Conservation (phyloP, 306 rosid genomes). For the Fragaria iinumae region DNA sequence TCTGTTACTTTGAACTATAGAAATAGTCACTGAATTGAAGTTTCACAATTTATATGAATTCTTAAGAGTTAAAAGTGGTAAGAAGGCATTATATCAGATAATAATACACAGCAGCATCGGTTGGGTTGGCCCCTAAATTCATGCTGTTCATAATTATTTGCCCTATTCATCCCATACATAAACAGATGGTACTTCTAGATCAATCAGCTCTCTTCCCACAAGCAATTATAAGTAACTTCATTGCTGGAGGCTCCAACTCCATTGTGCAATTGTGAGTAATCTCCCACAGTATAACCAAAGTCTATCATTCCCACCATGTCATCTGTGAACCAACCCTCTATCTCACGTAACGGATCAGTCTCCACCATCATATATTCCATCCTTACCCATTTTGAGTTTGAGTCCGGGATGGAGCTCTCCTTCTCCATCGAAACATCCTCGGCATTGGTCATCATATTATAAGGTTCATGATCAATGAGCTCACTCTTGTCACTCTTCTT, state of each 20-base stretch:
- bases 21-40: neutral
- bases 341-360: conserved; percentile 7
- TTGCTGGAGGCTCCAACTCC: conserved; percentile 16
- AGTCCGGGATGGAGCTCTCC: conserved; percentile 22
- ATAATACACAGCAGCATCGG: neutral
- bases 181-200: neutral
- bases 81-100: neutral
- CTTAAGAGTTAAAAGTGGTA: neutral
- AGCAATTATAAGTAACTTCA: conserved; percentile 36
- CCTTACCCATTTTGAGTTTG: conserved; percentile 35
- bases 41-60: neutral
- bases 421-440: conserved; percentile 21
- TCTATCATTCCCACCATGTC: conserved; percentile 34
- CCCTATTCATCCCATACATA: conserved; percentile 7
- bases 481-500: neutral
- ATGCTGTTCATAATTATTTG: conserved; percentile 13
- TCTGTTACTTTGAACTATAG: neutral
- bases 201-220: conserved; percentile 41
- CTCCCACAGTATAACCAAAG: conserved; percentile 39
- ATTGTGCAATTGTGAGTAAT: conserved; percentile 28
- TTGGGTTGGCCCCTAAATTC: neutral
- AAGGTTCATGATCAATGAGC: neutral
- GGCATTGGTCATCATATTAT: neutral
- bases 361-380: conserved; percentile 21
- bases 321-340: conserved; percentile 44